Base-by-base conservation (phyloP, 2,329 filamentous ascomycete genomes). In the Cryoendolithus antarcticus region DNA sequence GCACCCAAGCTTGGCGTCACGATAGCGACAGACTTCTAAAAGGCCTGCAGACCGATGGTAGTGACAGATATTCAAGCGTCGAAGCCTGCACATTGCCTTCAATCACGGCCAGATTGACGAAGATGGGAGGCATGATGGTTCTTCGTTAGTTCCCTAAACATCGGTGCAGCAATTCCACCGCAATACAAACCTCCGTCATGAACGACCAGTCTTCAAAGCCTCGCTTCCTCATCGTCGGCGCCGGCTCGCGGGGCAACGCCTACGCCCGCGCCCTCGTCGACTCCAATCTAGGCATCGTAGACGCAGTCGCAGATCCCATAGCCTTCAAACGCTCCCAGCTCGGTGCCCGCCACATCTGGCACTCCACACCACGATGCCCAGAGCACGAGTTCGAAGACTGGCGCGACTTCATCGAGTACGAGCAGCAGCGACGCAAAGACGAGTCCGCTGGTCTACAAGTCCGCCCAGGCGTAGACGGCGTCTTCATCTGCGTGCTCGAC, bases 251-350 rank as follows among this genome's bases (percentile, higher is more conserved):
- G 28, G 86, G 86, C 9, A 71, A 73, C 37, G 73, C 76, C 24
- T 93, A 93, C 57, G 82, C 80, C 27, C 67, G 70, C 43, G 80
- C 80, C 38, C 77, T 86, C 6, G 60, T 65, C 10, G 66, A 69
- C n/a, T 75, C 74, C 11, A 79, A 74, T 43, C 72, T 77, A 47
- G 84, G 80, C 4, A 57, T 79, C 27, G 74, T 96, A 43, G 74
- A 72, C 13, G 83, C 83, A 19, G 75, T 98, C 10, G 86, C 82
- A 12, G 91, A 96, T 51, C 86, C 88, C 0, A 68, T 85, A 48
- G 59, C 70, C 10, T 91, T 79, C 62, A 93, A 93, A 62, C 76
- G 89, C 4, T 64, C 70, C 32, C 68, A 72, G 1, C 77, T 95
- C 37, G 84, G 82, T 9, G 63, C 65, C 9, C 74, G 66, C 43